Percentiles rank a stretch among this genome's conserved stretches.
phyloP scores from a whole-genome alignment of 164 flowering plant genomes.

The Hamamelis virginiana region DNA sequence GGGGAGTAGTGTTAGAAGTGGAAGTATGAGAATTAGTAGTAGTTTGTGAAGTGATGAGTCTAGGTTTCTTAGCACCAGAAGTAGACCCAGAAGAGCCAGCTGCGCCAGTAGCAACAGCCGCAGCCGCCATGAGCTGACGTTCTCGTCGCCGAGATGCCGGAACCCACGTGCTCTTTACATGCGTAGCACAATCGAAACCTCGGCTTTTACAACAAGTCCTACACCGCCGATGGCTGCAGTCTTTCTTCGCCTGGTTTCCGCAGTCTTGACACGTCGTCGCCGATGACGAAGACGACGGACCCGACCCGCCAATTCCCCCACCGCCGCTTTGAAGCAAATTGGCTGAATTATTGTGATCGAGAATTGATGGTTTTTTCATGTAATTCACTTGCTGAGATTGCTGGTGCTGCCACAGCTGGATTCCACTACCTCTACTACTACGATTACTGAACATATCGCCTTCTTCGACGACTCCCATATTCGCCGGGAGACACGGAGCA shows the following conservation, averaged over 20 bases:
- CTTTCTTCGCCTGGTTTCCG: constrained; percentile 95
- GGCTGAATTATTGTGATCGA: constrained; percentile 23
- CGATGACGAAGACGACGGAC: constrained; percentile 12
- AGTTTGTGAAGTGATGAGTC: constrained; percentile 59
- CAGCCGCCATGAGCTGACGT: constrained; percentile 49
- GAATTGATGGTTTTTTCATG: constrained; percentile 26
- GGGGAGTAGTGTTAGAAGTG: constrained; percentile 84
- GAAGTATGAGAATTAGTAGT: constrained; percentile 84
- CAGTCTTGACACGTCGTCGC: constrained; percentile 77
- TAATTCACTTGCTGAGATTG: constrained; percentile 17
- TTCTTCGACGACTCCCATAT: constrained; percentile 22
- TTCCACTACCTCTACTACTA: constrained; percentile 22
- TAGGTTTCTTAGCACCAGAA: constrained; percentile 75
- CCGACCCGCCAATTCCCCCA: constrained; percentile 16
- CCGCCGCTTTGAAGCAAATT: constrained; percentile 24
- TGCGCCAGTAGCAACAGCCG: constrained; percentile 29
- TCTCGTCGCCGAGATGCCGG: constrained; percentile 85
- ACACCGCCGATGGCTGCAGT: constrained; percentile 80
- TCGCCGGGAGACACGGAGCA: constrained; percentile 30
- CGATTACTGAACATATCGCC: constrained; percentile 9
- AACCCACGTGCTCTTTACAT: constrained; percentile 97
- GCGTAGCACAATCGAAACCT: constrained; percentile 81
- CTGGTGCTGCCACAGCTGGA: constrained; percentile 48
- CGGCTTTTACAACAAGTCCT: constrained; percentile 98
- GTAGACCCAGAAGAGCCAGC: constrained; percentile 58